Percentiles rank a stretch among this genome's conserved stretches.
Evolutionary conservation across 805 yeast species (phyloP).

Genomic region (Crinitomyces ghanaensis): DNA sequence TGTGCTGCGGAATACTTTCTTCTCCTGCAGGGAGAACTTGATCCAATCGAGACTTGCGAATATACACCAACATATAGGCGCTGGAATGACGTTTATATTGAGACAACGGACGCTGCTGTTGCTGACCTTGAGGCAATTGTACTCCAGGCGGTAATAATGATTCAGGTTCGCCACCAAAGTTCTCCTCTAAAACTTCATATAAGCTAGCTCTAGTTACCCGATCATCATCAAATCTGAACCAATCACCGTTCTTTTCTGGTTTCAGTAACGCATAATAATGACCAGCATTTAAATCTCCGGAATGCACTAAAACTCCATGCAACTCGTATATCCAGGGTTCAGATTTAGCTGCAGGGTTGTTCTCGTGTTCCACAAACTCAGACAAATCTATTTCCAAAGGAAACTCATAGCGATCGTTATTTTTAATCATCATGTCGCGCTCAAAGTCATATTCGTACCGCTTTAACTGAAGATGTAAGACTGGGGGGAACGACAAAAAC

Average conservation of each 20-base stretch:
- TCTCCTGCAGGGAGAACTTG: slow-evolving; percentile 51
- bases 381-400: slow-evolving; percentile 72
- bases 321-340: slow-evolving; percentile 70
- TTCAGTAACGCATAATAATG: slow-evolving; percentile 92
- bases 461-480: slow-evolving; percentile 83
- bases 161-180: slow-evolving; percentile 67
- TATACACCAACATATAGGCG: slow-evolving; percentile 94
- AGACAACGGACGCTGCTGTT: slow-evolving; percentile 12
- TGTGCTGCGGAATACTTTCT: slow-evolving; percentile 53
- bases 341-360: slow-evolving; percentile 30
- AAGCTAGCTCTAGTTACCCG: slow-evolving; percentile 79
- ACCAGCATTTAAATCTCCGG: slow-evolving; percentile 92
- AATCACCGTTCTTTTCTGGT: slow-evolving; percentile 55
- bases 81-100: slow-evolving; percentile 73
- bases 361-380: slow-evolving; percentile 70
- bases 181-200: slow-evolving; percentile 80
- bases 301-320: slow-evolving; percentile 92
- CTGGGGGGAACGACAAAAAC: slow-evolving; percentile 83
- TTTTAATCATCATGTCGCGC: slow-evolving; percentile 77
- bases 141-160: slow-evolving; percentile 7
- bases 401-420: slow-evolving; percentile 85
- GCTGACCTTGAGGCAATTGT: slow-evolving; percentile 13
- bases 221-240: slow-evolving; percentile 96
- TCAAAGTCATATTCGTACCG: slow-evolving; percentile 90
- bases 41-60: slow-evolving; percentile 49